A percentile compares a stretch with the other conserved stretches of the same genome.
Conservation (phyloP, 2,329 filamentous ascomycete genomes). For the Xylariaceae sp. region DNA sequence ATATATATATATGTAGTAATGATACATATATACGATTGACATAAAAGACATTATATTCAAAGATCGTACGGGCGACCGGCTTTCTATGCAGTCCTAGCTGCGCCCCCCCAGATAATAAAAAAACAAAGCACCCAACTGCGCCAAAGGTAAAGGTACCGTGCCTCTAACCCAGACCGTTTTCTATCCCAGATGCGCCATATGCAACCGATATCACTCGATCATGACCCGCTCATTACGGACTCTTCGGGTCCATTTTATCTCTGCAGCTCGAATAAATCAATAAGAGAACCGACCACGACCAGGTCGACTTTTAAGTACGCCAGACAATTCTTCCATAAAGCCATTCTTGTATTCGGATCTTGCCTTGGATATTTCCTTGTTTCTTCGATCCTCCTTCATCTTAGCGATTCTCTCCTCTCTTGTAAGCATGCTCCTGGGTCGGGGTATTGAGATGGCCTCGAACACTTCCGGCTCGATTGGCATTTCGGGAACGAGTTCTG, state of each 20-base stretch:
- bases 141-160: conserved; percentile 9
- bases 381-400: conserved; percentile 83
- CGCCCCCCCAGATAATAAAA: conserved; percentile 13
- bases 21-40: conserved; percentile 20
- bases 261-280: conserved; percentile 21
- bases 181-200: conserved; percentile 24
- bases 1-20: conserved; percentile 25
- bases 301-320: conserved; percentile 70
- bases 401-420: conserved; percentile 85
- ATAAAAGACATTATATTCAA: conserved; percentile 32
- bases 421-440: conserved; percentile 71
- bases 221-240: conserved; percentile 25
- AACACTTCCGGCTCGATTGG: conserved; percentile 79
- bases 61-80: conserved; percentile 29
- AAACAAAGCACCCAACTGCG: conserved; percentile 10
- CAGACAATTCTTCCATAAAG: conserved; percentile 92
- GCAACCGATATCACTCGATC: conserved; percentile 23
- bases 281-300: conserved; percentile 31
- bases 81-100: conserved; percentile 14
- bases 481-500: conserved; percentile 60
- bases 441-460: conserved; percentile 81
- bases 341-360: conserved; percentile 80
- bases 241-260: conserved; percentile 9
- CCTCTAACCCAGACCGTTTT: conserved; percentile 9
- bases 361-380: conserved; percentile 71